Conservation (phyloP, 176 grass and related monocot species). For the Triticum urartu region DNA sequence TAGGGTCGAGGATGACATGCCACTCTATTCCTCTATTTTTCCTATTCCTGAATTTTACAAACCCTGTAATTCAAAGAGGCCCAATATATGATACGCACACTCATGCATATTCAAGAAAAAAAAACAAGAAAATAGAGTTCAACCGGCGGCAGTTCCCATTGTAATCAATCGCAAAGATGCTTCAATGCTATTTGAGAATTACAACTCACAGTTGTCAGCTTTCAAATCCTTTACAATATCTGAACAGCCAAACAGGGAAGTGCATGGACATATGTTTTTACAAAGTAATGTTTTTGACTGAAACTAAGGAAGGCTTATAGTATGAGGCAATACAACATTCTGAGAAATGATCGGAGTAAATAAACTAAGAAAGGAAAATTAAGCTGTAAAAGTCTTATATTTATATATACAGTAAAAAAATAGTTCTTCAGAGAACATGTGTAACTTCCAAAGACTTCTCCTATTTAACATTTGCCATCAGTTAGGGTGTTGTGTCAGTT, state of each 20-base stretch:
- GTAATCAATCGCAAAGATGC: not conserved
- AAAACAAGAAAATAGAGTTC: constrained; percentile 1
- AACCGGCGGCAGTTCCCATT: not conserved
- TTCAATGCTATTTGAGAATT: constrained; percentile 15
- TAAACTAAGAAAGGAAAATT: not conserved
- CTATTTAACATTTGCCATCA: not conserved
- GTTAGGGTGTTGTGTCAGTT: constrained; percentile 3
- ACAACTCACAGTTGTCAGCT: not conserved
- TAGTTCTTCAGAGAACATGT: not conserved
- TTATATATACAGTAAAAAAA: constrained; percentile 8
- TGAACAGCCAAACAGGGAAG: not conserved
- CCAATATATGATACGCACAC: no score
- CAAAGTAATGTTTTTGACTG: not conserved
- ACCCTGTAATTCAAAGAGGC: no score
- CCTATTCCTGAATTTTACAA: no score
- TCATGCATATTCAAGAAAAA: no score
- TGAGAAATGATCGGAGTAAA: not conserved
- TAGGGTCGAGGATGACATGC: no score
- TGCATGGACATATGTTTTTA: not conserved
- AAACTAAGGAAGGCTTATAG: not conserved
- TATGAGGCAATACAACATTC: not conserved
- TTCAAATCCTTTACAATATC: not conserved
- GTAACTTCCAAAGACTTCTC: not conserved
- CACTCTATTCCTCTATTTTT: no score
- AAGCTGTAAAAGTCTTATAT: not conserved